Evolutionary conservation across 2,329 filamentous ascomycete genomes (phyloP).

Genomic region (Domatiomyces globalis): DNA sequence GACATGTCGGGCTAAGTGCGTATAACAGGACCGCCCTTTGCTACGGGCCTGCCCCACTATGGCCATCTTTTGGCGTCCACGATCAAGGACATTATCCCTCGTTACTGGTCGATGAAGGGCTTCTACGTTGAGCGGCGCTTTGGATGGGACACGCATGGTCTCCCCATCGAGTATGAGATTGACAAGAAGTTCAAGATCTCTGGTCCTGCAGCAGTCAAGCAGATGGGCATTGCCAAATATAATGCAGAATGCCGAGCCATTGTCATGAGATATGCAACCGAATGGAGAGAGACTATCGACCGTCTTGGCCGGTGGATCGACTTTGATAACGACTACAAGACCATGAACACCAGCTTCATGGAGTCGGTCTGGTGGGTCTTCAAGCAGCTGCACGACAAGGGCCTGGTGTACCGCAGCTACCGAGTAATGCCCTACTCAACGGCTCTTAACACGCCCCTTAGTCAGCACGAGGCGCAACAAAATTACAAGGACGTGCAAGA

Average conservation of each 20-base stretch:
- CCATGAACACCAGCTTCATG: conserved; percentile 81
- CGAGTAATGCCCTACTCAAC: conserved; percentile 85
- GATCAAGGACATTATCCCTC: conserved; percentile 83
- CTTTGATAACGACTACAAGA: conserved; percentile 91
- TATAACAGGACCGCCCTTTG: conserved; percentile 50
- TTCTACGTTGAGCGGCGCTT: conserved; percentile 75
- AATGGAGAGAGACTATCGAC: conserved; percentile 73
- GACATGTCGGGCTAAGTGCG: background rate
- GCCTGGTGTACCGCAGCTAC: conserved; percentile 69
- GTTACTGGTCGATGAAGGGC: conserved; percentile 90
- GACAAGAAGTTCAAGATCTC: conserved; percentile 80
- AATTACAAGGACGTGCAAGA: conserved; percentile 83
- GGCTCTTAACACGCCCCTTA: conserved; percentile 65
- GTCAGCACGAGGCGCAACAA: conserved; percentile 78
- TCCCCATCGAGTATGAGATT: conserved; percentile 85
- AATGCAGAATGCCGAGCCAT: conserved; percentile 76
- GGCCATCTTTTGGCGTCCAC: conserved; percentile 69
- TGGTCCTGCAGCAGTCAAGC: conserved; percentile 66
- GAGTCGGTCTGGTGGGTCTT: conserved; percentile 89
- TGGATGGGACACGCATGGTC: conserved; percentile 79
- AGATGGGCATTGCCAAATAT: conserved; percentile 70
- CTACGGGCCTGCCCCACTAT: conserved; percentile 42
- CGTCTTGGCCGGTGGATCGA: conserved; percentile 80
- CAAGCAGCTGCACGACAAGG: conserved; percentile 74
- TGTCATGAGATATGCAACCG: conserved; percentile 69